Percentiles rank a stretch among this genome's conserved stretches.
phyloP scores from a whole-genome alignment of 306 rosid species.

The Vigna unguiculata region DNA sequence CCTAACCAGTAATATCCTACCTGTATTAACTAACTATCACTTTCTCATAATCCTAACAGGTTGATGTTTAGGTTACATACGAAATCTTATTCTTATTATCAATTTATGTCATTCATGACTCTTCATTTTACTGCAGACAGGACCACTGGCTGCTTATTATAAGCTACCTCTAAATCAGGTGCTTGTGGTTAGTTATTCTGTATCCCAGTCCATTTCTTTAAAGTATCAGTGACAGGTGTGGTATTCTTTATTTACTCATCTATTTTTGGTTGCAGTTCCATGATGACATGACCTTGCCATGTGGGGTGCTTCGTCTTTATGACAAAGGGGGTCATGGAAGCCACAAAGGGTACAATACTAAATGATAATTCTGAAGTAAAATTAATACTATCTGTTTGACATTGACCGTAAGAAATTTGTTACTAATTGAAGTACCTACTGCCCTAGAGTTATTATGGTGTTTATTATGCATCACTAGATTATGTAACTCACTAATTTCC shows the following conservation, averaged over 20 bases:
- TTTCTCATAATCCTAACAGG: too few species aligned
- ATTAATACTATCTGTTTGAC: conserved; percentile 26
- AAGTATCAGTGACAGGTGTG: background rate
- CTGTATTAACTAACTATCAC: too few species aligned
- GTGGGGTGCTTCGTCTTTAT: conserved; percentile 89
- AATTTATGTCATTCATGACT: conserved; percentile 35
- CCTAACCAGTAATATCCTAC: too few species aligned
- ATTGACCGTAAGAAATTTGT: conserved; percentile 21
- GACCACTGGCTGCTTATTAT: conserved; percentile 94
- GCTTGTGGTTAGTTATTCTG: conserved; percentile 68
- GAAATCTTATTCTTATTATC: conserved; percentile 20
- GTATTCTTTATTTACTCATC: conserved; percentile 16
- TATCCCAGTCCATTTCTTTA: background rate
- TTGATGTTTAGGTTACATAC: conserved; percentile 31
- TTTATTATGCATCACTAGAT: conserved; percentile 1
- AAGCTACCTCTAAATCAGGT: conserved; percentile 96
- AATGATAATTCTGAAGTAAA: conserved; percentile 31
- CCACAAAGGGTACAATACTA: conserved; percentile 77
- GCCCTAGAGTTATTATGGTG: conserved; percentile 32
- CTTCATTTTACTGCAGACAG: conserved; percentile 62
- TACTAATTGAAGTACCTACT: conserved; percentile 4
- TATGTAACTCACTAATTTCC: background rate
- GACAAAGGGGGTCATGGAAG: conserved; percentile 84
- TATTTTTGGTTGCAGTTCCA: conserved; percentile 67
- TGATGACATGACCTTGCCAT: conserved; percentile 88